phyloP scores from a whole-genome alignment of 1,139 yeast genomes.

The Suhomyces ambrosiae region DNA sequence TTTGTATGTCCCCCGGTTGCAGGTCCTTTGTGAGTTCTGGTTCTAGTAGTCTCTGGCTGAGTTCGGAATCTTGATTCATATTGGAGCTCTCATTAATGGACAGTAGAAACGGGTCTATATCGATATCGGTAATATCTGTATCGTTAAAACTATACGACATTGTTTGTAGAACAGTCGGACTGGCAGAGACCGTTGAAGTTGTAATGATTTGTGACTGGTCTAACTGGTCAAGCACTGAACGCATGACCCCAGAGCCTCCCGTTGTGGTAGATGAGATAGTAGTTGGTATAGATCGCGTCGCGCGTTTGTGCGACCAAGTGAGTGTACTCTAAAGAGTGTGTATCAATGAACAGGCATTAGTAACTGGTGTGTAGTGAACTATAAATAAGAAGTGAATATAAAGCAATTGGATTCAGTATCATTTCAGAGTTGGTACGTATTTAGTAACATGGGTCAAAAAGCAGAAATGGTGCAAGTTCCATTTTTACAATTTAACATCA shows the following conservation, averaged over 20 bases:
- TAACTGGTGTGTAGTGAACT: no score
- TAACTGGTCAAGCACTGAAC: slow-evolving; percentile 2
- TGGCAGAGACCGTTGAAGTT: slow-evolving; percentile 1
- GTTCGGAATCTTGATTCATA: no score
- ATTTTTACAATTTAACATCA: no score
- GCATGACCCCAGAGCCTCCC: slow-evolving; percentile 1
- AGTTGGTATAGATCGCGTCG: slow-evolving; percentile 9
- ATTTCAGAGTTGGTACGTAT: no score
- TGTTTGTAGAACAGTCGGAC: slow-evolving; percentile 1
- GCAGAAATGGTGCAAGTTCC: no score
- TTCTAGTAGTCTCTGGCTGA: no score
- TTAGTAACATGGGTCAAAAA: no score
- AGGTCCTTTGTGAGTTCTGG: no score
- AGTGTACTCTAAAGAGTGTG: background rate
- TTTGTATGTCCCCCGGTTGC: no score
- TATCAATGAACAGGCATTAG: no score
- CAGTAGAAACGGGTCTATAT: slow-evolving; percentile 14
- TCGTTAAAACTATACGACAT: slow-evolving; percentile 16
- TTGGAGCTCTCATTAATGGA: background rate
- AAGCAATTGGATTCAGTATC: no score
- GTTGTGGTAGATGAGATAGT: background rate
- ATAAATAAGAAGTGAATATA: no score
- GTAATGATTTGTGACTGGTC: background rate
- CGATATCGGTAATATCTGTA: slow-evolving; percentile 22
- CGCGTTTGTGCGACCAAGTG: slow-evolving; percentile 4